These are phyloP conservation scores for Micractinium sp. DNA, from an alignment of 139 green algal genomes.

Conservation along the genomic window DNA sequence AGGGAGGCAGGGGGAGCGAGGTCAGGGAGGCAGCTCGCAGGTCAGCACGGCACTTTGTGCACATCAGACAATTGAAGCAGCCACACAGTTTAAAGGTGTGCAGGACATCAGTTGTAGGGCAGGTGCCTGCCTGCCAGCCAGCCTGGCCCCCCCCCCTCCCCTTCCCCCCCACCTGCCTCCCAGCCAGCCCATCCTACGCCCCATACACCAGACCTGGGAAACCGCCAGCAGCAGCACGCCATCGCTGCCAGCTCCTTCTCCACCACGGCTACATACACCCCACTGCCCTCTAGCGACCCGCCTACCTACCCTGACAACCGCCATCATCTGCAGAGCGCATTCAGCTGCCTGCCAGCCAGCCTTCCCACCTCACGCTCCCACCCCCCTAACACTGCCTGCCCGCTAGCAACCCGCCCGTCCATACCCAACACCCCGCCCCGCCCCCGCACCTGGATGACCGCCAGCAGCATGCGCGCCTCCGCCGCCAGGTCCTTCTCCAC, in stretches of 20 bases:
- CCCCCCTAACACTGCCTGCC: not conserved
- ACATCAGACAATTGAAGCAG: no score
- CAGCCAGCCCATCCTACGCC: no score
- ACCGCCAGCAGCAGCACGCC: no score
- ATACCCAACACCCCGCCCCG: not conserved
- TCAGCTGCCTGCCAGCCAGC: no score
- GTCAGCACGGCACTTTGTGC: not conserved
- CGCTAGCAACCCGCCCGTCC: not conserved
- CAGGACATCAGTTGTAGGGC: not conserved
- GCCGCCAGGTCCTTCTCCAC: slow-evolving; percentile 18
- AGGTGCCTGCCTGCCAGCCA: not conserved
- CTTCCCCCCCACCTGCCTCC: no score
- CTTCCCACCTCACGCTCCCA: no score
- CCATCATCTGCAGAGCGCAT: no score
- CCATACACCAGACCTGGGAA: no score
- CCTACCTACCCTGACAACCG: no score
- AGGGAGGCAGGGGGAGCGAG: not conserved
- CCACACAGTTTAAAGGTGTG: not conserved
- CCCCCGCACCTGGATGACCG: not conserved
- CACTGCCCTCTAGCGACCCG: no score
- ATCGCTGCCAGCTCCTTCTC: no score
- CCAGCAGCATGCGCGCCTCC: slow-evolving; percentile 43
- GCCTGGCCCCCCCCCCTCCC: not conserved
- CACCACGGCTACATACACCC: no score
- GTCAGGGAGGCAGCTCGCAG: not conserved